Evolutionary conservation across 208 protist genomes (phyloP).

Genomic region (Trypanosoma caninum): DNA sequence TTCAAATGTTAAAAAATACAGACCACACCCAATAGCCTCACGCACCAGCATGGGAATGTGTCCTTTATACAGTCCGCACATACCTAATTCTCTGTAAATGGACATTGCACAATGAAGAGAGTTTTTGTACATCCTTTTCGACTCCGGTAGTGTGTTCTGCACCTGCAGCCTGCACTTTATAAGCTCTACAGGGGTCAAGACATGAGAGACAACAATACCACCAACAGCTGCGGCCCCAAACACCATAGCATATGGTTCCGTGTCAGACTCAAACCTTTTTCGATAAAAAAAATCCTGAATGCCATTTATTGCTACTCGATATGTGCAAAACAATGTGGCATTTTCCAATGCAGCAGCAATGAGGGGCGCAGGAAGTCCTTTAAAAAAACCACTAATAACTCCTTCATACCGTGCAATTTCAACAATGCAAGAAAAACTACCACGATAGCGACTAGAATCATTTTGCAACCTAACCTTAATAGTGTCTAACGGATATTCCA

Average conservation of each 20-base stretch:
- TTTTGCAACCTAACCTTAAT: constrained; percentile 92
- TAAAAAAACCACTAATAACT: constrained; percentile 84
- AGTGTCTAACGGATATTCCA: constrained; percentile 93
- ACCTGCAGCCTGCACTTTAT: constrained; percentile 93
- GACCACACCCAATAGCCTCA: constrained; percentile 78
- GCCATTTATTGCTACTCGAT: constrained; percentile 44
- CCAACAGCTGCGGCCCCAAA: constrained; percentile 52
- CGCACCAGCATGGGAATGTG: constrained; percentile 87
- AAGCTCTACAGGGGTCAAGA: constrained; percentile 87
- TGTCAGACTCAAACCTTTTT: constrained; percentile 38
- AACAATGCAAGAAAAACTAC: constrained; percentile 58
- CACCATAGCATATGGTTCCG: constrained; percentile 67
- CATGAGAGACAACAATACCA: constrained; percentile 74
- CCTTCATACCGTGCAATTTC: constrained; percentile 78
- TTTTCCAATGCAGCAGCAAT: constrained; percentile 80
- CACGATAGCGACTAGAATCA: constrained; percentile 59
- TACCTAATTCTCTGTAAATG: constrained; percentile 59
- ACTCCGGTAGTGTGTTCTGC: constrained; percentile 81
- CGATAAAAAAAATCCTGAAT: constrained; percentile 61
- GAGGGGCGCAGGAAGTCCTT: constrained; percentile 82
- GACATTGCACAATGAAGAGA: constrained; percentile 70
- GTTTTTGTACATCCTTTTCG: constrained; percentile 75
- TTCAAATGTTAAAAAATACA: constrained; percentile 88
- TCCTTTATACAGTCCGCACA: constrained; percentile 77
- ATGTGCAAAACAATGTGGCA: constrained; percentile 79